These are phyloP conservation scores for Clausena lansium DNA, from an alignment of 345 rosid genomes.

Conservation along the genomic window DNA sequence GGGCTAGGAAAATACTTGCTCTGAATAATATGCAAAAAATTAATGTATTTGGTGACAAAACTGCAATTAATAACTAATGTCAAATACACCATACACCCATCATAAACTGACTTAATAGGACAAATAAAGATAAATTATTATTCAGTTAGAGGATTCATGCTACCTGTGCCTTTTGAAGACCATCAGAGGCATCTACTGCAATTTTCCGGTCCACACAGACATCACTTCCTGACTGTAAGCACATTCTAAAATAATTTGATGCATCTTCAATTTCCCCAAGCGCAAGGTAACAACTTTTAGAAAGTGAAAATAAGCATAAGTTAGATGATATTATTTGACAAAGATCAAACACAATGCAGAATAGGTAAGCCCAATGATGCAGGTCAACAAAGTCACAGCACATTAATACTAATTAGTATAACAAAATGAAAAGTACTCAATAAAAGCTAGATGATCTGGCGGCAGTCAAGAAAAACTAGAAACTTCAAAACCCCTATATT, in stretches of 20 bases:
- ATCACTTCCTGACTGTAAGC: conserved; percentile 73
- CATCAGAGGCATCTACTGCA: conserved; percentile 89
- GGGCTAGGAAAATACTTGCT: background rate
- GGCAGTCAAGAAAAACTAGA: background rate
- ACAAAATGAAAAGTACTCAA: background rate
- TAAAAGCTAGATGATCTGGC: background rate
- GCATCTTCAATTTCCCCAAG: conserved; percentile 94
- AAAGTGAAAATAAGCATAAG: conserved; percentile 17
- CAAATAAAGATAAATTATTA: background rate
- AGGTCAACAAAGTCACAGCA: conserved; percentile 4
- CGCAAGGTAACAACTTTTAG: conserved; percentile 75
- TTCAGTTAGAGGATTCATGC: background rate
- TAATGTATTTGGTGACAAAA: background rate
- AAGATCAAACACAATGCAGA: background rate
- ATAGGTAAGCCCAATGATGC: background rate
- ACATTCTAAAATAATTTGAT: conserved; percentile 62
- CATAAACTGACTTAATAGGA: background rate
- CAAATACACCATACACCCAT: background rate
- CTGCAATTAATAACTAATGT: background rate
- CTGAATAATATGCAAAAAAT: background rate
- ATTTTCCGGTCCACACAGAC: conserved; percentile 77
- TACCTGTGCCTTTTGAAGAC: conserved; percentile 89
- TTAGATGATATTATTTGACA: conserved; percentile 4
- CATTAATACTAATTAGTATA: background rate
- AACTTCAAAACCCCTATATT: background rate